A percentile compares a stretch with the other conserved stretches of the same genome.
Evolutionary conservation across 1,139 yeast species (phyloP).

Genomic region (Kodamaea sp.): DNA sequence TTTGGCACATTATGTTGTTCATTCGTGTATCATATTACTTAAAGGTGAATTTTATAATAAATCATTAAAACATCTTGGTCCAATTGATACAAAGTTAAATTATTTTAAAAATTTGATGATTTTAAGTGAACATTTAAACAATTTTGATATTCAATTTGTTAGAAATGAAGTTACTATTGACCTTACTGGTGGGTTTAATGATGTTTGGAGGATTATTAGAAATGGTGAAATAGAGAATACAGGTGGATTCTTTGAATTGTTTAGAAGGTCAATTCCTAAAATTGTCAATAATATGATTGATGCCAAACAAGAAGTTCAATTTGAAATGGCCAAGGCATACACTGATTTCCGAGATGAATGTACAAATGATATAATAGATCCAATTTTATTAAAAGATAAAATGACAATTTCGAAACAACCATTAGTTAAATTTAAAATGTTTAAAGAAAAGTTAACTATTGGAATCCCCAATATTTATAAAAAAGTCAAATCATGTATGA

Average conservation of each 20-base stretch:
- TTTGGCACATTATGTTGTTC: slow-evolving; percentile 82
- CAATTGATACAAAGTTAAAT: slow-evolving; percentile 60
- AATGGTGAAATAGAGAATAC: slow-evolving; percentile 33
- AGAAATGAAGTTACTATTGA: slow-evolving; percentile 74
- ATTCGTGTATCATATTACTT: slow-evolving; percentile 62
- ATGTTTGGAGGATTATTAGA: slow-evolving; percentile 48
- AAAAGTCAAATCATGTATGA: slow-evolving; percentile 48
- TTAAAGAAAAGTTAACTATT: slow-evolving; percentile 48
- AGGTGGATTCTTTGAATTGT: slow-evolving; percentile 53
- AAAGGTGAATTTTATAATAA: slow-evolving; percentile 48
- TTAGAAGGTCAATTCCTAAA: slow-evolving; percentile 71
- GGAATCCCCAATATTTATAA: slow-evolving; percentile 55
- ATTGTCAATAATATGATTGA: slow-evolving; percentile 86
- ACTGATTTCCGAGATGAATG: slow-evolving; percentile 53
- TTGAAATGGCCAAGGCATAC: slow-evolving; percentile 67
- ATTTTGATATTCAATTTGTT: slow-evolving; percentile 76
- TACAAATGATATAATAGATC: slow-evolving; percentile 33
- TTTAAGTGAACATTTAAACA: slow-evolving; percentile 65
- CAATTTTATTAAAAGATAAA: slow-evolving; percentile 22
- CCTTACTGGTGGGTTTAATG: slow-evolving; percentile 67
- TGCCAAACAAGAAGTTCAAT: slow-evolving; percentile 73
- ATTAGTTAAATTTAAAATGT: slow-evolving; percentile 15
- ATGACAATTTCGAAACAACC: slow-evolving; percentile 5
- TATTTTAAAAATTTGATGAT: slow-evolving; percentile 69
- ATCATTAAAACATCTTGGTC: slow-evolving; percentile 36